Evolutionary conservation across 2,329 filamentous ascomycete genomes (phyloP).

Genomic region (Scedosporium dehoogii): DNA sequence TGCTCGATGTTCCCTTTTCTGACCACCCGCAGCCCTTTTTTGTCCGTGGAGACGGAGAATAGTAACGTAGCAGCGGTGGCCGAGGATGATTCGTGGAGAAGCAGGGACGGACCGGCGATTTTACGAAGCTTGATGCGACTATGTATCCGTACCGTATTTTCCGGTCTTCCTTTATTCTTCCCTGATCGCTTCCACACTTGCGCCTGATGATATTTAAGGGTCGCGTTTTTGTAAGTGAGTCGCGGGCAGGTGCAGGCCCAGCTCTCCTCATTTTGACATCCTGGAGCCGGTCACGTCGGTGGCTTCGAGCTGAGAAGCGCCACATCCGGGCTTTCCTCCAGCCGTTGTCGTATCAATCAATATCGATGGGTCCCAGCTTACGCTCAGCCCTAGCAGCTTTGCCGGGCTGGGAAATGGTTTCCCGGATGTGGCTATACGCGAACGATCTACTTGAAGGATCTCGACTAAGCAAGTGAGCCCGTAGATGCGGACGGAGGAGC

Average conservation of each 20-base stretch:
- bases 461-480: no score
- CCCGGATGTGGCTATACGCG: no score
- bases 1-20: neutral
- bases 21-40: neutral
- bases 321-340: no score
- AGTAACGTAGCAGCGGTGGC: conserved; percentile 12
- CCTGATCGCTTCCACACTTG: neutral
- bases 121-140: conserved; percentile 3
- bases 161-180: neutral
- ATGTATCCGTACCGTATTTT: no score
- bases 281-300: neutral
- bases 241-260: neutral
- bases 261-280: neutral
- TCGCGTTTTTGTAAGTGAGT: neutral
- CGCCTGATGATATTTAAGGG: neutral
- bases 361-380: no score
- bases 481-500: no score
- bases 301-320: neutral
- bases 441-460: no score
- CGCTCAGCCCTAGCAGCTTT: no score
- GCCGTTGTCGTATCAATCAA: no score
- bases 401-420: no score
- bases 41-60: neutral
- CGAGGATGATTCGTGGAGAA: neutral
- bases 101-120: conserved; percentile 13